These are phyloP conservation scores for Hygrocybe coccinea DNA, from an alignment of 768 basidiomycete genomes.

Conservation along the genomic window DNA sequence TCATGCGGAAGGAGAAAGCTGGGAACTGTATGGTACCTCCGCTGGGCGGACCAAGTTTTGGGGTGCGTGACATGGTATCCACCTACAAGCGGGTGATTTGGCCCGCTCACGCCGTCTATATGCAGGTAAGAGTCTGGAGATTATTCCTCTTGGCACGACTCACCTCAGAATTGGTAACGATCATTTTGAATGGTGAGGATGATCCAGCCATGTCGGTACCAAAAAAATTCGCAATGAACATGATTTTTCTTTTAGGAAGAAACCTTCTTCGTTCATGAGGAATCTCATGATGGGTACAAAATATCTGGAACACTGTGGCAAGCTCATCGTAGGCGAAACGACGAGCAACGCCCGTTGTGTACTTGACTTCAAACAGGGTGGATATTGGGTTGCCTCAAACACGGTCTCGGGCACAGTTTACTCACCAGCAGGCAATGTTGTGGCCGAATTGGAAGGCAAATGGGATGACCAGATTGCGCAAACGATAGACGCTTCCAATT, in stretches of 20 bases:
- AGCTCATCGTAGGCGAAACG: constrained; percentile 68
- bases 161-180: constrained; percentile 64
- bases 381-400: constrained; percentile 79
- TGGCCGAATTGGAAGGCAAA: constrained; percentile 74
- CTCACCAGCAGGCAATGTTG: constrained; percentile 47
- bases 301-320: constrained; percentile 81
- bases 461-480: constrained; percentile 84
- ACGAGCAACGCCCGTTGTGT: constrained; percentile 53
- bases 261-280: constrained; percentile 83
- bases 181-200: constrained; percentile 62
- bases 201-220: not conserved
- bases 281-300: constrained; percentile 89
- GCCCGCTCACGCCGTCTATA: constrained; percentile 14
- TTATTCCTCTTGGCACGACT: constrained; percentile 73
- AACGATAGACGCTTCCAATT: constrained; percentile 59
- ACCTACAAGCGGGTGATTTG: not conserved
- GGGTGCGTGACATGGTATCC: constrained; percentile 49
- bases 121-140: constrained; percentile 82
- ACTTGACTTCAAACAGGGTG: constrained; percentile 81
- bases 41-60: constrained; percentile 85
- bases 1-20: constrained; percentile 74
- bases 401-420: constrained; percentile 60
- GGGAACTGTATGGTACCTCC: constrained; percentile 74
- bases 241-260: constrained; percentile 51
- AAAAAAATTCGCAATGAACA: constrained; percentile 1